Conservation (phyloP, 2,329 filamentous ascomycete species). For the Harringtonia aguacate region DNA sequence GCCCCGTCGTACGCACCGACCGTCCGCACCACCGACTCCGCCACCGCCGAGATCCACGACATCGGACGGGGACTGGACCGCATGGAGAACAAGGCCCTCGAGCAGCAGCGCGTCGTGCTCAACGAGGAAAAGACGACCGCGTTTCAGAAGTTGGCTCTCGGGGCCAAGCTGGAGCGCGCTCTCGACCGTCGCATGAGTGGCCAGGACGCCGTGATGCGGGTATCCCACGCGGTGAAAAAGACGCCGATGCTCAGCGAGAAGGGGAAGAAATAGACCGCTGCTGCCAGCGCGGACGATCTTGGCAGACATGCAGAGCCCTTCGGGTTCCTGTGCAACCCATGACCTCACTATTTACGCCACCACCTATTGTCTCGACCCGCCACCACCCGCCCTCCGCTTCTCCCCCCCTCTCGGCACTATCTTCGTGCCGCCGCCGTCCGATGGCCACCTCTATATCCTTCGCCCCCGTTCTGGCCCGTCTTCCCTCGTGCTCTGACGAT, state of each 20-base stretch:
- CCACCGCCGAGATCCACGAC: conserved; percentile 48
- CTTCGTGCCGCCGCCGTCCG: too few relatives aligned
- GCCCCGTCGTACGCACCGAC: conserved; percentile 50
- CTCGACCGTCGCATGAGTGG: conserved; percentile 76
- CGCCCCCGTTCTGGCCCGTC: too few relatives aligned
- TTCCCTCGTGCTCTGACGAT: too few relatives aligned
- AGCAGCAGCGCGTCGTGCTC: conserved; percentile 70
- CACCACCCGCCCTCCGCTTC: too few relatives aligned
- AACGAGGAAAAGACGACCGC: conserved; percentile 71
- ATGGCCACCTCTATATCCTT: too few relatives aligned
- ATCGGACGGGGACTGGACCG: conserved; percentile 74
- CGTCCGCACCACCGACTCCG: conserved; percentile 41
- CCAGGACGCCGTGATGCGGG: conserved; percentile 78
- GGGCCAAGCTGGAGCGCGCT: conserved; percentile 83
- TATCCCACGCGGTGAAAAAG: conserved; percentile 26
- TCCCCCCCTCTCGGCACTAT: too few relatives aligned
- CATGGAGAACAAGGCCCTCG: conserved; percentile 80
- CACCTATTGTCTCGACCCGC: too few relatives aligned
- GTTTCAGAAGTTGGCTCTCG: conserved; percentile 76
- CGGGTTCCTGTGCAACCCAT: too few relatives aligned
- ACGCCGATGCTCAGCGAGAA: conserved; percentile 20
- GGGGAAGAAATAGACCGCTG: conserved; percentile 18
- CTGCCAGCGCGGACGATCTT: too few relatives aligned
- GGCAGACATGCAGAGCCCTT: too few relatives aligned
- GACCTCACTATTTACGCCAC: too few relatives aligned